Conservation (phyloP, 1,284 basidiomycete species). For the Cryptococcus hybrid region DNA sequence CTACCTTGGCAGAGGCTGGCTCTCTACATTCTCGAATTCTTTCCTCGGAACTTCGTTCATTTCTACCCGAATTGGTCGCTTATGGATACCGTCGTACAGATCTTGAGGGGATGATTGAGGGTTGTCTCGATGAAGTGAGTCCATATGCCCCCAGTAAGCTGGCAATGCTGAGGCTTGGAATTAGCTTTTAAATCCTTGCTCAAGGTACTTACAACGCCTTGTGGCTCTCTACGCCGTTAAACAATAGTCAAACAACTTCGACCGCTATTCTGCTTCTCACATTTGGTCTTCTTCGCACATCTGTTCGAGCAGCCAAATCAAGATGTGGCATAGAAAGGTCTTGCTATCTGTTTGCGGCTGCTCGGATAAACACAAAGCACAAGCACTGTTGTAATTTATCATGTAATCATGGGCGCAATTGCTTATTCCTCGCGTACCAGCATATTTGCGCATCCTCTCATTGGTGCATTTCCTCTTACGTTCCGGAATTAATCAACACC, state of each 20-base stretch:
- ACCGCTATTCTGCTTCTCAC: not conserved
- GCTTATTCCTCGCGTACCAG: no score
- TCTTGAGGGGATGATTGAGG: slow-evolving; percentile 23
- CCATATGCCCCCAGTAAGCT: not conserved
- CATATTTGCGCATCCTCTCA: no score
- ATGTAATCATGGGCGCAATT: no score
- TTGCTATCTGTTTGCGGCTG: no score
- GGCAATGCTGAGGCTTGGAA: not conserved
- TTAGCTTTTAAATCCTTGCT: slow-evolving; percentile 25
- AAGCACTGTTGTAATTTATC: no score
- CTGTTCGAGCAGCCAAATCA: not conserved
- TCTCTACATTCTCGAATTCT: slow-evolving; percentile 24
- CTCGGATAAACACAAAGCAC: no score
- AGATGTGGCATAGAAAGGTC: no score
- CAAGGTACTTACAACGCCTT: slow-evolving; percentile 35
- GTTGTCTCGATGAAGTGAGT: slow-evolving; percentile 32
- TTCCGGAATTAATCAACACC: no score
- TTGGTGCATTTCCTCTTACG: no score
- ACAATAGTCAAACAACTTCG: not conserved
- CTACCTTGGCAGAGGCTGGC: slow-evolving; percentile 14
- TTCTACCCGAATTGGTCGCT: slow-evolving; percentile 22
- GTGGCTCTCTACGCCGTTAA: slow-evolving; percentile 42
- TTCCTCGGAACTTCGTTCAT: slow-evolving; percentile 16
- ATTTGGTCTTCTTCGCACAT: not conserved
- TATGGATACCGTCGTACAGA: slow-evolving; percentile 30